Conservation (phyloP, 768 basidiomycete genomes). For the Xanthoconium purpureum region DNA sequence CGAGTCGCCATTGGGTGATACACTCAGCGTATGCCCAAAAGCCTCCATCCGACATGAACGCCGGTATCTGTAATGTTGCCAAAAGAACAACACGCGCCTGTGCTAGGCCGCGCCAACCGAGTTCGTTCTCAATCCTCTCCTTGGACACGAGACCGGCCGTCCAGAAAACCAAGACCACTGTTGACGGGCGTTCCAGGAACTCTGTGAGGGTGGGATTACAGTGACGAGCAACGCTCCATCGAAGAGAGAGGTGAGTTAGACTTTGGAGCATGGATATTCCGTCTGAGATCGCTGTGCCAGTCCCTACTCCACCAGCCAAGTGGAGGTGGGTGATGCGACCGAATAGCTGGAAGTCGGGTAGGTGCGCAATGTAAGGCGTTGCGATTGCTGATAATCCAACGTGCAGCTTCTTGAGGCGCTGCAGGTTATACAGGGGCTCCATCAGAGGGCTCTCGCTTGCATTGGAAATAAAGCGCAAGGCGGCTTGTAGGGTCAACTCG, state of each 20-base stretch:
- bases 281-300: neutral
- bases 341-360: neutral
- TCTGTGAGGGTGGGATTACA: neutral
- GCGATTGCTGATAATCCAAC: neutral
- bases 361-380: no score
- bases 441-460: neutral
- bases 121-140: neutral
- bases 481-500: neutral
- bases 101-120: neutral
- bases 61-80: neutral
- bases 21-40: neutral
- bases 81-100: neutral
- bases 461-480: neutral
- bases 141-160: neutral
- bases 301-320: neutral
- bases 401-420: neutral
- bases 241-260: neutral
- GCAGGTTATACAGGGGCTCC: neutral
- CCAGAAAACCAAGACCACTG: neutral
- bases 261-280: neutral
- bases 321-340: neutral
- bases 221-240: neutral
- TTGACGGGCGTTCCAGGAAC: neutral
- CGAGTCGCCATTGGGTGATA: neutral
- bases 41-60: neutral